These are phyloP conservation scores for Zanthoxylum bungeanum DNA, from an alignment of 345 rosid species.

Conservation along the genomic window DNA sequence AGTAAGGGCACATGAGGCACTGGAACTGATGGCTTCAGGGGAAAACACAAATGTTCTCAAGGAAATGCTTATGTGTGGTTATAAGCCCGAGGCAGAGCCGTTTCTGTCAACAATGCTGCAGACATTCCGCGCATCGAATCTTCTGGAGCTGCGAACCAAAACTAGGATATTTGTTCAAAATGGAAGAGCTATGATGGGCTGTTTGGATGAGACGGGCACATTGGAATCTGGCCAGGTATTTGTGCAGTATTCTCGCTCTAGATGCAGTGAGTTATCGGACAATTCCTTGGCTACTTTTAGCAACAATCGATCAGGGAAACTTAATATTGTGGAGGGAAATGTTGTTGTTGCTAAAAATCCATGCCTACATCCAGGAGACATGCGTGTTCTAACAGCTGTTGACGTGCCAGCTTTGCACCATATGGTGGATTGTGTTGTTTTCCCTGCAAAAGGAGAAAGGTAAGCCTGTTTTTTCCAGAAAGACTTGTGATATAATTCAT, in stretches of 20 bases:
- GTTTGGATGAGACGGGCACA: conserved; percentile 28
- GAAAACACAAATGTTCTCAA: conserved; percentile 9
- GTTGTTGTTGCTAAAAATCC: conserved; percentile 54
- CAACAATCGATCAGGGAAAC: background rate
- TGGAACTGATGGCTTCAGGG: conserved; percentile 20
- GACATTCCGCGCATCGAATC: conserved; percentile 19
- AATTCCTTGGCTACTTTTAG: background rate
- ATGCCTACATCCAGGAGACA: conserved; percentile 69
- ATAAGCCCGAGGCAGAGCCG: conserved; percentile 20
- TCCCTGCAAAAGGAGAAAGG: conserved; percentile 53
- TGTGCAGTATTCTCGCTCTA: conserved; percentile 16
- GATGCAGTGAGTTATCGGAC: background rate
- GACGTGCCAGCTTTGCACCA: conserved; percentile 41
- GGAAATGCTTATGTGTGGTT: conserved; percentile 19
- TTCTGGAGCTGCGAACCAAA: conserved; percentile 16
- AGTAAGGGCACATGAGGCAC: conserved; percentile 12
- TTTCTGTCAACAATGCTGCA: conserved; percentile 25
- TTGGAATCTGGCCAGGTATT: conserved; percentile 31
- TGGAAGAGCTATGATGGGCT: conserved; percentile 30
- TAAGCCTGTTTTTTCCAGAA: conserved; percentile 15
- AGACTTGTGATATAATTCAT: background rate
- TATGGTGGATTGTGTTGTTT: conserved; percentile 54
- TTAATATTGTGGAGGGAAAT: conserved; percentile 12
- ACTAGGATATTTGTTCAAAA: conserved; percentile 19
- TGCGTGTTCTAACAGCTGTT: conserved; percentile 49